A percentile compares a stretch with the other conserved stretches of the same genome.
These are phyloP conservation scores for Leccinum obscurum DNA, from an alignment of 768 basidiomycete species.

Conservation along the genomic window DNA sequence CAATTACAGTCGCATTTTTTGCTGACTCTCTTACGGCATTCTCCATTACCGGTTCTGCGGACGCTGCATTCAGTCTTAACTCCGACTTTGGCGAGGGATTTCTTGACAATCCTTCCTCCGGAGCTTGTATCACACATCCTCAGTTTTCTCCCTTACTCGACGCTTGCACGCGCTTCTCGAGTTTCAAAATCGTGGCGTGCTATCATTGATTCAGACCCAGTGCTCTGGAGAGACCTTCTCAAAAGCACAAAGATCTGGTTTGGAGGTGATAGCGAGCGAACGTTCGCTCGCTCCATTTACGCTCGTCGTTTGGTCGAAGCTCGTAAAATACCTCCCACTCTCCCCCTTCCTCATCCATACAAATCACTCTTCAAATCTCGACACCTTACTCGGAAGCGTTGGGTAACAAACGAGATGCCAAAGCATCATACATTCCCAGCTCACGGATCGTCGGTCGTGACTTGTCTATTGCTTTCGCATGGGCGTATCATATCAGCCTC, in stretches of 20 bases:
- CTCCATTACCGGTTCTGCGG: conserved; percentile 87
- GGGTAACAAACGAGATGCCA: conserved; percentile 72
- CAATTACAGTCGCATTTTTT: conserved; percentile 91
- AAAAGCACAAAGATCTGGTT: conserved; percentile 87
- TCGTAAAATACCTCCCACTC: conserved; percentile 42
- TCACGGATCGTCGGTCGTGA: conserved; percentile 89
- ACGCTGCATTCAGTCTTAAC: conserved; percentile 86
- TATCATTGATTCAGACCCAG: conserved; percentile 87
- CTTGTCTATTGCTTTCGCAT: conserved; percentile 91
- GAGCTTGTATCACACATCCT: conserved; percentile 91
- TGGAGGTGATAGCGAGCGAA: conserved; percentile 79
- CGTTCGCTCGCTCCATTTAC: conserved; percentile 72
- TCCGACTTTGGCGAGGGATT: conserved; percentile 91
- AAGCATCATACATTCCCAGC: conserved; percentile 84
- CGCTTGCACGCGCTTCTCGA: conserved; percentile 82
- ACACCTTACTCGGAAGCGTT: conserved; percentile 74
- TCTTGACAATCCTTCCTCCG: conserved; percentile 86
- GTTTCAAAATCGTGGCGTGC: conserved; percentile 91
- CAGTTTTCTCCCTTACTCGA: conserved; percentile 77
- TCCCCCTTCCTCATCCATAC: conserved; percentile 81
- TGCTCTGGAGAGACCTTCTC: conserved; percentile 87
- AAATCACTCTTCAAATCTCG: conserved; percentile 94
- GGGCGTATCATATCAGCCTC: conserved; percentile 96
- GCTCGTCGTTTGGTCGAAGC: conserved; percentile 52
- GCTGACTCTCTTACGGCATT: conserved; percentile 88